Conservation (phyloP, 192 early-diverging fungal genomes). For the Coemansia sp. region DNA sequence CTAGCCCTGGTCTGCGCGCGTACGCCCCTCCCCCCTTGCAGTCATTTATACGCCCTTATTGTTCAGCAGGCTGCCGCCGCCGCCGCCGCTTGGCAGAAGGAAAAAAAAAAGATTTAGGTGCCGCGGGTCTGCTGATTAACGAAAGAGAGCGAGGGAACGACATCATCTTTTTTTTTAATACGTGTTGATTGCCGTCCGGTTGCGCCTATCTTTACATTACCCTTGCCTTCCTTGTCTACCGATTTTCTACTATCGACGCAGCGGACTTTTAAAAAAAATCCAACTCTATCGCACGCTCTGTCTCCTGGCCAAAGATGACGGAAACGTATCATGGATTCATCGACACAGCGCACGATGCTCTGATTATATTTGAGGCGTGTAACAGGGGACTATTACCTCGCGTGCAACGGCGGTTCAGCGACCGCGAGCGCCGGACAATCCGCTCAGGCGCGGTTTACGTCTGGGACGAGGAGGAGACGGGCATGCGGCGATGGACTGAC, state of each 20-base stretch:
- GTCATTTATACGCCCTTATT: slow-evolving; percentile 2
- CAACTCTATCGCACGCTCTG: background rate
- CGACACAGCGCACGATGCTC: slow-evolving; percentile 84
- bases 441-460: slow-evolving; percentile 84
- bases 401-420: slow-evolving; percentile 81
- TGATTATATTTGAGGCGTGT: slow-evolving; percentile 89
- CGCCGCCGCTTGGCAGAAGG: background rate
- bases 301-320: slow-evolving; percentile 46
- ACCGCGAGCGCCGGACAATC: slow-evolving; percentile 80
- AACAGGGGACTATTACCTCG: slow-evolving; percentile 67
- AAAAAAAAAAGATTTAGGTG: background rate
- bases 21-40: slow-evolving; percentile 5
- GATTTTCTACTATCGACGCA: slow-evolving; percentile 5
- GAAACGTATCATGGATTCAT: slow-evolving; percentile 84
- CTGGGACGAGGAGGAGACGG: slow-evolving; percentile 90
- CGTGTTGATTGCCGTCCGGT: slow-evolving; percentile 1
- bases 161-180: background rate
- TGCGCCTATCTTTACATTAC: slow-evolving; percentile 1
- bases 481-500: slow-evolving; percentile 92
- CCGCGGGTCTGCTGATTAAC: slow-evolving; percentile 4
- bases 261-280: slow-evolving; percentile 3
- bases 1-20: slow-evolving; percentile 2
- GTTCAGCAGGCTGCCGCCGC: slow-evolving; percentile 2
- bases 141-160: background rate
- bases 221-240: slow-evolving; percentile 5